Base-by-base conservation (phyloP, 2,329 filamentous ascomycete genomes). In the Colletotrichum sp. region DNA sequence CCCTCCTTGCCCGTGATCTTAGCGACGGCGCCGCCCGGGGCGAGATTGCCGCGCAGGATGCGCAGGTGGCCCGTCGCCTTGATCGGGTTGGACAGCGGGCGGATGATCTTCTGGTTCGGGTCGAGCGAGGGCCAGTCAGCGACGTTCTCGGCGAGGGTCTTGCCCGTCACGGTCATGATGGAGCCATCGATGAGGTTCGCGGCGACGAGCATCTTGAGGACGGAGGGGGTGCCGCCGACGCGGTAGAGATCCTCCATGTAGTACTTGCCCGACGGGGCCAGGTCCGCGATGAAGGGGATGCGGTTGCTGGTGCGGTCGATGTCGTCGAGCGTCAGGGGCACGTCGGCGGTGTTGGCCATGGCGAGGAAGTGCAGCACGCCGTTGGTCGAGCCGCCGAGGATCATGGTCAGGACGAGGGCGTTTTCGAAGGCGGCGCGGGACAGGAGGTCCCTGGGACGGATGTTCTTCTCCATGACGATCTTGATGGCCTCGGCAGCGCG, bases 1-100 rank as follows among this genome's bases (percentile, higher is more conserved):
- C 96, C 96, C 84, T 98, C 96, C 83, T 98, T 98, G 43, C 96
- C 96, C 0, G 96, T 98, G 84, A 98, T 98, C 85, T 98, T 98
- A 75, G 96, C 96, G 2, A 98, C 96, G 1, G 96, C 94, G 38
- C 96, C 96, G 13, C 92, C 94, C 2, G 96, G 96, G 4, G 96
- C 95, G 36, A 98, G 90, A 83, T 98, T 98, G 24, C 96, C 96
- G 75, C 91, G 91, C 5, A 98, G 90, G 75, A 98, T 94, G 84
- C 96, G 95, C 75, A 98, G 90, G 83, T 98, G 96, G 58, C 96
- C 96, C 1, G 93, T 95, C 2, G 89, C 78, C 84, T 98, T 98
- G 88, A 98, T 96, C 67, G 90, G 90, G 80, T 91, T 78, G 14
- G 90, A 88, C 10, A 98, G 87, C 0, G 94, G 92, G 7, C 94